phyloP scores from a whole-genome alignment of 805 yeast genomes.

The Kodamaea kaohsiungensis region DNA sequence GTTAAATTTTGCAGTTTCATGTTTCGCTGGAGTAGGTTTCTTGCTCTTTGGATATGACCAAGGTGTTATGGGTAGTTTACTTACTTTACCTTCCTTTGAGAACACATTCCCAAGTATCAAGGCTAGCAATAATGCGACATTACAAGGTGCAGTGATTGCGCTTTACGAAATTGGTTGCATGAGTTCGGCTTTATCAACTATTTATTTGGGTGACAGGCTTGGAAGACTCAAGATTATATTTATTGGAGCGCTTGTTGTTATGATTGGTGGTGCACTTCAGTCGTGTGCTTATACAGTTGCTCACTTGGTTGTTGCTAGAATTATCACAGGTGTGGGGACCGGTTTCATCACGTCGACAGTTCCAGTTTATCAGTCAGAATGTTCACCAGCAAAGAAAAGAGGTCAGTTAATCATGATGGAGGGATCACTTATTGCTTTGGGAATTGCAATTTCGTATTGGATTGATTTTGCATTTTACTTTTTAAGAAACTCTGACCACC shows the following conservation, averaged over 20 bases:
- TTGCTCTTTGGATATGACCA: conserved; percentile 47
- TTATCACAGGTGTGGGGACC: conserved; percentile 6
- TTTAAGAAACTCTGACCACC: conserved; percentile 16
- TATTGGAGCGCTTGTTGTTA: conserved; percentile 20
- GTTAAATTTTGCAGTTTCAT: conserved; percentile 13
- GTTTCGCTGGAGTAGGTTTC: conserved; percentile 19
- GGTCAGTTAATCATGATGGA: conserved; percentile 22
- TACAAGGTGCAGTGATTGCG: conserved; percentile 24
- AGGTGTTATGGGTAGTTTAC: conserved; percentile 39
- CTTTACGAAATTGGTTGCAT: conserved; percentile 25
- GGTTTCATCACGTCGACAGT: conserved; percentile 14
- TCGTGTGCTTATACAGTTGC: conserved; percentile 21
- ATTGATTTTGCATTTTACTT: conserved; percentile 9
- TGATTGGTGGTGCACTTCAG: conserved; percentile 25
- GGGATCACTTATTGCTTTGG: conserved; percentile 14
- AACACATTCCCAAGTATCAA: conserved; percentile 20
- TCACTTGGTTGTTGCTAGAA: conserved; percentile 19
- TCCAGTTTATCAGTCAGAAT: conserved; percentile 14
- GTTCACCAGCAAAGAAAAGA: conserved; percentile 4
- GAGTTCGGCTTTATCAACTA: conserved; percentile 20
- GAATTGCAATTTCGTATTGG: conserved; percentile 13
- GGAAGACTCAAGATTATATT: conserved; percentile 24
- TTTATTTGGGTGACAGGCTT: conserved; percentile 21
- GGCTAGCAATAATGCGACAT: conserved; percentile 15
- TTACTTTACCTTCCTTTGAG: conserved; percentile 20